Evolutionary conservation across 805 yeast genomes (phyloP).

Genomic region (Saccharomyces eubayanus): DNA sequence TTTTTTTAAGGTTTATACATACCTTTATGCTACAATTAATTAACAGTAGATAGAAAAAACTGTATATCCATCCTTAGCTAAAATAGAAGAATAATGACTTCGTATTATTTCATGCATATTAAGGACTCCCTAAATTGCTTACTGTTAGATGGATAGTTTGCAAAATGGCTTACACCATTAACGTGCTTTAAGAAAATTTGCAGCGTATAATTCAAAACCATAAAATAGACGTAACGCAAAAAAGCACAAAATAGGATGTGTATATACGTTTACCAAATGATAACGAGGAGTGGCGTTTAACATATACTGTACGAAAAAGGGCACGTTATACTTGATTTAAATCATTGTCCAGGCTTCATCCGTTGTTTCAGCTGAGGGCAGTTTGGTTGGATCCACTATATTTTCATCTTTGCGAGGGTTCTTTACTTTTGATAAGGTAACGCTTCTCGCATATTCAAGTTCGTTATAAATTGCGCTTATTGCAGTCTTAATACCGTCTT

Average conservation of each 20-base stretch:
- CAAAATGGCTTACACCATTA: neutral
- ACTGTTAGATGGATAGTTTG: neutral
- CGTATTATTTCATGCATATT: too few relatives aligned
- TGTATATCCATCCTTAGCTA: neutral
- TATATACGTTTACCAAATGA: neutral
- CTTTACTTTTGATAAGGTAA: constrained; percentile 42
- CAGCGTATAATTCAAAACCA: too few relatives aligned
- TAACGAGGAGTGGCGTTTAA: too few relatives aligned
- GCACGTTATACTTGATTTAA: neutral
- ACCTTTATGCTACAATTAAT: neutral
- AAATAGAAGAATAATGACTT: too few relatives aligned
- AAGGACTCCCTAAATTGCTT: neutral
- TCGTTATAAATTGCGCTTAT: constrained; percentile 71
- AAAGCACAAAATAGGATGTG: too few relatives aligned
- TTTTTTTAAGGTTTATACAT: neutral
- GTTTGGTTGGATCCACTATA: neutral
- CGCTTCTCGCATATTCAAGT: constrained; percentile 62
- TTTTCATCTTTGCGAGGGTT: constrained; percentile 2
- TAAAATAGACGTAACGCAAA: too few relatives aligned
- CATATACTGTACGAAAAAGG: neutral
- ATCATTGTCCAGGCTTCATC: constrained; percentile 2
- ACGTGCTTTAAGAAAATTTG: neutral
- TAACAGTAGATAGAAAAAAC: neutral
- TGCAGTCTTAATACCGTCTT: constrained; percentile 74
- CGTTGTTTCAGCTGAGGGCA: neutral